phyloP scores from a whole-genome alignment of 257 asterid genomes.

The Solanum piurae region DNA sequence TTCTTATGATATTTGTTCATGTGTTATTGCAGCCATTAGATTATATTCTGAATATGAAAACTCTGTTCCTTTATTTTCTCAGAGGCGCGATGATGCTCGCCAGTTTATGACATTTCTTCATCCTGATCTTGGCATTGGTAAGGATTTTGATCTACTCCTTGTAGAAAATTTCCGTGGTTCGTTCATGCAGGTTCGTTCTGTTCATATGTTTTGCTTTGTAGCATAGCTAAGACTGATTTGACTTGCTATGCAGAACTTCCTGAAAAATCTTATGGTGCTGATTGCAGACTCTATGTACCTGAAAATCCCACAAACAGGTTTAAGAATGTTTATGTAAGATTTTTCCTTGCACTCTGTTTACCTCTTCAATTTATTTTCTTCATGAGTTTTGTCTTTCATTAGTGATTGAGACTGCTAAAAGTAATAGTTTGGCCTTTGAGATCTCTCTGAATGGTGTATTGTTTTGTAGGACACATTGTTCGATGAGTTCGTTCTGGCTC shows the following conservation, averaged over 20 bases:
- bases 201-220: background rate
- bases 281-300: conserved; percentile 84
- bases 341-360: conserved; percentile 9
- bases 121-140: conserved; percentile 94
- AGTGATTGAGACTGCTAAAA: background rate
- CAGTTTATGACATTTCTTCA: conserved; percentile 80
- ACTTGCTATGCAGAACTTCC: conserved; percentile 67
- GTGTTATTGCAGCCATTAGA: background rate
- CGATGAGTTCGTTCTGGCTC: conserved; percentile 96
- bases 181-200: background rate
- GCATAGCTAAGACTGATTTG: background rate
- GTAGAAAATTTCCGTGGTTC: background rate
- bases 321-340: conserved; percentile 98
- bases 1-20: background rate
- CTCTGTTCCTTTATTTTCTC: conserved; percentile 16
- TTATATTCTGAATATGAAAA: background rate
- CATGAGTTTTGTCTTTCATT: background rate
- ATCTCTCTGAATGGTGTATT: background rate
- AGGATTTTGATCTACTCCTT: conserved; percentile 14
- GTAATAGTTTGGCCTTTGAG: conserved; percentile 2
- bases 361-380: background rate
- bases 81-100: conserved; percentile 90
- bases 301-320: conserved; percentile 93
- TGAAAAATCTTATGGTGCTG: conserved; percentile 90
- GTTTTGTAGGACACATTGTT: conserved; percentile 73